Percentiles rank a stretch among this genome's conserved stretches.
These are phyloP conservation scores for Bremia lactucae DNA, from an alignment of 352 stramenopile genomes.

Conservation along the genomic window DNA sequence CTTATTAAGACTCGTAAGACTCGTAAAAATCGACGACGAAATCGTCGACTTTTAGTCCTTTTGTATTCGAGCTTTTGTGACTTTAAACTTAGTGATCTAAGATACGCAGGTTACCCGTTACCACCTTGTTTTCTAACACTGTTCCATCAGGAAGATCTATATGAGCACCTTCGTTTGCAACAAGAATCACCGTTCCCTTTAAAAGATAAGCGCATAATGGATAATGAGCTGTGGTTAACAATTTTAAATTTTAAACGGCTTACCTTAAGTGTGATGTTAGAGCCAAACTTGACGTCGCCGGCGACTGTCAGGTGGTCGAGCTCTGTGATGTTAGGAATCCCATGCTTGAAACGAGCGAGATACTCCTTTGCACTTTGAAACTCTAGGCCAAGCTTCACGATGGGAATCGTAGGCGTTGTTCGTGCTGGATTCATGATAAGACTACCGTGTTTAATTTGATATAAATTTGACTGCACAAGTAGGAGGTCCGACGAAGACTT, in stretches of 20 bases:
- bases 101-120: constrained; percentile 90
- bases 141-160: constrained; percentile 90
- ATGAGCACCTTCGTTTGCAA: constrained; percentile 88
- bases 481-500: constrained; percentile 99
- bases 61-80: constrained; percentile 1
- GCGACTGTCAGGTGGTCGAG: constrained; percentile 90
- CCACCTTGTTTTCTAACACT: constrained; percentile 90
- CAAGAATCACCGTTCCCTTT: constrained; percentile 90
- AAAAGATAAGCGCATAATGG: background rate
- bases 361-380: constrained; percentile 88
- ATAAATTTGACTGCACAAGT: constrained; percentile 88
- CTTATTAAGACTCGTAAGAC: no score
- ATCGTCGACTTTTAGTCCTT: background rate
- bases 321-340: constrained; percentile 89
- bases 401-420: constrained; percentile 76
- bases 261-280: constrained; percentile 87
- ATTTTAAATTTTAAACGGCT: background rate
- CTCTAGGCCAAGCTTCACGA: constrained; percentile 89
- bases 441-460: constrained; percentile 88
- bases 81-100: constrained; percentile 76
- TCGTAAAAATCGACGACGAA: no score
- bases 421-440: constrained; percentile 82
- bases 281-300: constrained; percentile 89
- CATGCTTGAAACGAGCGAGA: constrained; percentile 67
- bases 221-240: background rate